Percentiles rank a stretch among this genome's conserved stretches.
These are phyloP conservation scores for Xylaria castorea DNA, from an alignment of 495 filamentous ascomycete species.

Conservation along the genomic window DNA sequence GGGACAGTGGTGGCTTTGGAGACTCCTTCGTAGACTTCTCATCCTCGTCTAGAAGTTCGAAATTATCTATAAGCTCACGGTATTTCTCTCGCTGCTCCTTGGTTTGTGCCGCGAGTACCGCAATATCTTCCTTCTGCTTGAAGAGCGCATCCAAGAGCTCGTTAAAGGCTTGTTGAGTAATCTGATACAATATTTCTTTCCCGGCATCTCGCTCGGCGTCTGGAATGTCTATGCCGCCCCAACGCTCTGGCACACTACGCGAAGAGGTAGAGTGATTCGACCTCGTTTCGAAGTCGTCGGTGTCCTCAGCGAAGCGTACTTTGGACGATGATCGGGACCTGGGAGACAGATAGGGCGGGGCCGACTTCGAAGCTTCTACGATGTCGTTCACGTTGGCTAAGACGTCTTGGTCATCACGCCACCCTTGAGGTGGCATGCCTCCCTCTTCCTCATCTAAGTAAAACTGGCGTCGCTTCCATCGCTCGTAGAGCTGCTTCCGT, in stretches of 20 bases:
- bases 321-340: slow-evolving; percentile 86
- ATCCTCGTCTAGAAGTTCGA: slow-evolving; percentile 54
- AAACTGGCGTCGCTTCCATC: slow-evolving; percentile 75
- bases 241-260: slow-evolving; percentile 78
- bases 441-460: slow-evolving; percentile 85
- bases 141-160: slow-evolving; percentile 89
- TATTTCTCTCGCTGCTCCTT: slow-evolving; percentile 65
- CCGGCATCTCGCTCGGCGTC: slow-evolving; percentile 82
- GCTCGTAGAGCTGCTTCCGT: slow-evolving; percentile 66
- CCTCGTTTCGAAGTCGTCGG: slow-evolving; percentile 72
- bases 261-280: slow-evolving; percentile 84
- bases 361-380: slow-evolving; percentile 49
- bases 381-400: slow-evolving; percentile 48
- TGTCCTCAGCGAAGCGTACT: slow-evolving; percentile 81
- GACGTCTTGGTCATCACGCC: slow-evolving; percentile 68
- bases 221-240: slow-evolving; percentile 83
- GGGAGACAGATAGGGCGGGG: slow-evolving; percentile 58
- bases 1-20: slow-evolving; percentile 20
- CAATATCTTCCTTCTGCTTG: slow-evolving; percentile 76
- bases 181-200: slow-evolving; percentile 88
- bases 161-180: slow-evolving; percentile 89
- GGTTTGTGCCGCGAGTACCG: slow-evolving; percentile 70
- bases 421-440: slow-evolving; percentile 66
- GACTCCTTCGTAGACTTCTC: slow-evolving; percentile 30
- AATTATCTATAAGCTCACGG: slow-evolving; percentile 52